A percentile compares a stretch with the other conserved stretches of the same genome.
phyloP scores from a whole-genome alignment of 192 early-diverging fungal species.

The Coemansia sp. region DNA sequence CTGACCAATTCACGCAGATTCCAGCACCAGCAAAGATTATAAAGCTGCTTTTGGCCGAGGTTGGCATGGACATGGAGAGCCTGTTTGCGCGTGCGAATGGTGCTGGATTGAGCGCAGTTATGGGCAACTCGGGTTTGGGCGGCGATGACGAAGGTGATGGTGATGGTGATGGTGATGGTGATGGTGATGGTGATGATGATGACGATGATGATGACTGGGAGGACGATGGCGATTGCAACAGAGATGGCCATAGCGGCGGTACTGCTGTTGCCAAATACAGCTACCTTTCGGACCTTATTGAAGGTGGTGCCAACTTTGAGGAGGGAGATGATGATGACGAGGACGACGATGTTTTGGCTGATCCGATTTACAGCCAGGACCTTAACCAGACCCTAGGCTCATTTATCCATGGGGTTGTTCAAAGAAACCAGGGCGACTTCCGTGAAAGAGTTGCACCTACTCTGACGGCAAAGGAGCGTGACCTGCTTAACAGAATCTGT shows the following conservation, averaged over 20 bases:
- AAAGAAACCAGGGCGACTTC: conserved; percentile 19
- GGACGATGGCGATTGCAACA: conserved; percentile 61
- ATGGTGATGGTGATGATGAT: conserved; percentile 27
- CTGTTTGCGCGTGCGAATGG: conserved; percentile 59
- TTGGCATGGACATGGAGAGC: conserved; percentile 69
- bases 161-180: conserved; percentile 18
- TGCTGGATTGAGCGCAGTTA: conserved; percentile 58
- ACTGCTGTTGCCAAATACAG: conserved; percentile 23
- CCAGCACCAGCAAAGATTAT: conserved; percentile 85
- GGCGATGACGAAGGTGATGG: conserved; percentile 5
- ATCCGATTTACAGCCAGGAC: conserved; percentile 54
- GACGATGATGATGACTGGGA: conserved; percentile 50
- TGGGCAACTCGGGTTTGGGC: conserved; percentile 62
- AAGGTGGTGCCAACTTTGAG: conserved; percentile 10
- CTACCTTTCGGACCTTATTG: conserved; percentile 29
- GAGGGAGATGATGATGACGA: conserved; percentile 37
- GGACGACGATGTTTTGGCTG: conserved; percentile 41
- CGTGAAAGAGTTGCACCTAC: conserved; percentile 25
- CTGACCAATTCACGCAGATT: conserved; percentile 78
- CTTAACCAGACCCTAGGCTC: conserved; percentile 41
- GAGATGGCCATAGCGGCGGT: conserved; percentile 11
- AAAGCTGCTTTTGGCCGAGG: conserved; percentile 81
- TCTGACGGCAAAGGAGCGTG: conserved; percentile 27
- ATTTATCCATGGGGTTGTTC: conserved; percentile 33
- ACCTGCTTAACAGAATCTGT: conserved; percentile 22